Conservation (phyloP, 371 early-diverging fungal species). For the Rhizopus microsporus region DNA sequence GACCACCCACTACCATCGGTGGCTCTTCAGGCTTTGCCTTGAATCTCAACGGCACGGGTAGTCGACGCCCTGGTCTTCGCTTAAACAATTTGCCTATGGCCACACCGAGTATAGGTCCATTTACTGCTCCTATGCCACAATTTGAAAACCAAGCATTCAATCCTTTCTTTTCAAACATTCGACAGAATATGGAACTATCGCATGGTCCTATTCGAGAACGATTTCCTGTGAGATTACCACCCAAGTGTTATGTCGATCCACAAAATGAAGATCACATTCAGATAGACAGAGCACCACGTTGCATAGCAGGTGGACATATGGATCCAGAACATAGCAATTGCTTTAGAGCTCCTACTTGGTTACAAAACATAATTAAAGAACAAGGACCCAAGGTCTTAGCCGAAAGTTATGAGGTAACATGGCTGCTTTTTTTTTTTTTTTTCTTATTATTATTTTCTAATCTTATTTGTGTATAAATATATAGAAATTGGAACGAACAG, state of each 20-base stretch:
- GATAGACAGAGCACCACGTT: conserved; percentile 13
- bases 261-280: conserved; percentile 6
- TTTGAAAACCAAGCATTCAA: conserved; percentile 43
- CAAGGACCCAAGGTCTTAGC: conserved; percentile 40
- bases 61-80: conserved; percentile 37
- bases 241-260: conserved; percentile 30
- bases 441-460: not conserved
- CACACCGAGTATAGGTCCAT: conserved; percentile 31
- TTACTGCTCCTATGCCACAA: conserved; percentile 45
- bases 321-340: conserved; percentile 1
- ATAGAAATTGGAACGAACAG: conserved; percentile 59
- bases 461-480: not conserved
- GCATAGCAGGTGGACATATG: conserved; percentile 26
- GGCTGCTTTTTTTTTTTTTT: conserved; percentile 3
- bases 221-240: conserved; percentile 37
- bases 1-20: conserved; percentile 19
- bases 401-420: conserved; percentile 44
- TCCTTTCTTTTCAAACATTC: conserved; percentile 48
- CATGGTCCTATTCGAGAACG: conserved; percentile 40
- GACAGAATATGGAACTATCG: conserved; percentile 43
- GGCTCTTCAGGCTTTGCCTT: conserved; percentile 14
- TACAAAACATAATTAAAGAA: conserved; percentile 26
- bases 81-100: conserved; percentile 24
- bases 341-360: conserved; percentile 35
- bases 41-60: conserved; percentile 15